phyloP scores from a whole-genome alignment of 306 rosid genomes.

The Cicer judaicum region DNA sequence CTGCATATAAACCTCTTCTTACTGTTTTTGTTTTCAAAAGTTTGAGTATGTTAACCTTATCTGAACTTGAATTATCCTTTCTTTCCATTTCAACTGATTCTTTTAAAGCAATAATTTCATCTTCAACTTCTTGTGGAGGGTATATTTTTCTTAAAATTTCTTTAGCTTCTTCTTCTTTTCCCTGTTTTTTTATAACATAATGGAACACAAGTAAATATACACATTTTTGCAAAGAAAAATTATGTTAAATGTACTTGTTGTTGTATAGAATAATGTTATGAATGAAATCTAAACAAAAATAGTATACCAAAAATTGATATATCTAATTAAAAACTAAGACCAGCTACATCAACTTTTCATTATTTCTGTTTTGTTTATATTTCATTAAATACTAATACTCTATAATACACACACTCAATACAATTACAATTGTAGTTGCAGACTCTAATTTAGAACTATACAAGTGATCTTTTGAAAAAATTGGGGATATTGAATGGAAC shows the following conservation, averaged over 20 bases:
- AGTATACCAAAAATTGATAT: too few species aligned
- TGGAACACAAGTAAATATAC: not conserved
- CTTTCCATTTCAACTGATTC: conserved; percentile 62
- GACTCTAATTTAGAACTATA: not conserved
- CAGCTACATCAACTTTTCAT: too few species aligned
- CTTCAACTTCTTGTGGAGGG: conserved; percentile 55
- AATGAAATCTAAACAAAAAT: too few species aligned
- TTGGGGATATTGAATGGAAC: conserved; percentile 43
- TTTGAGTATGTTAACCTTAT: conserved; percentile 48
- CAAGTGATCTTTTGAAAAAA: not conserved
- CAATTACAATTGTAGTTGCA: too few species aligned
- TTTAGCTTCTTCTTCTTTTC: conserved; percentile 57
- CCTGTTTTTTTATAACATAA: conserved; percentile 41
- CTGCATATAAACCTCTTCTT: conserved; percentile 64
- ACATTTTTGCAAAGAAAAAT: not conserved
- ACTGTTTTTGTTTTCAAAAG: conserved; percentile 57
- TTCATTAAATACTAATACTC: too few species aligned
- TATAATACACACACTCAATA: too few species aligned
- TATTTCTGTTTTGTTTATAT: too few species aligned
- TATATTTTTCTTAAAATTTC: conserved; percentile 56
- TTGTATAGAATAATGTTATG: too few species aligned
- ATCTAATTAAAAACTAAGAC: too few species aligned
- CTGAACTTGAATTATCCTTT: conserved; percentile 35
- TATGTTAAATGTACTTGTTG: not conserved
- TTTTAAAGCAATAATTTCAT: conserved; percentile 54